Evolutionary conservation across 352 stramenopile genomes (phyloP).

Genomic region (Phytophthora pinifolia): DNA sequence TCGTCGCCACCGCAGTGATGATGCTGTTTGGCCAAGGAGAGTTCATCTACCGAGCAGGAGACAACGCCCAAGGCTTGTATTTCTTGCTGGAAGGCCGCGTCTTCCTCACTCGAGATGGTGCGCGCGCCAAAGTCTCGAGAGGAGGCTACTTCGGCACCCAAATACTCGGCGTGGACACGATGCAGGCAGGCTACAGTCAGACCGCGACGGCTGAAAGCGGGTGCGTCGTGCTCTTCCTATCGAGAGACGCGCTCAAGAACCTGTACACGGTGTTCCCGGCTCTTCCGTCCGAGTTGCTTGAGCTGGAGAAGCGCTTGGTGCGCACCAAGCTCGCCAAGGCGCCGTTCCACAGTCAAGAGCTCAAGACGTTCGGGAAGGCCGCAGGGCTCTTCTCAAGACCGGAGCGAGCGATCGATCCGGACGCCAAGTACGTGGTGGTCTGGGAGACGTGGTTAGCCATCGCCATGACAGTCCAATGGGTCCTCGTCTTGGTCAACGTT

Average conservation of each 20-base stretch:
- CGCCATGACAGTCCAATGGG: slow-evolving; percentile 37
- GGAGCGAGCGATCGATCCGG: slow-evolving; percentile 30
- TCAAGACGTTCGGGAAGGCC: neutral
- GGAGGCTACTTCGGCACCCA: slow-evolving; percentile 48
- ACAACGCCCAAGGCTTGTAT: slow-evolving; percentile 47
- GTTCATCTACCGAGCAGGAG: slow-evolving; percentile 43
- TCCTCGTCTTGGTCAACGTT: slow-evolving; percentile 41
- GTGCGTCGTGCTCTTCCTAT: slow-evolving; percentile 49
- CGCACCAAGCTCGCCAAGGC: slow-evolving; percentile 40
- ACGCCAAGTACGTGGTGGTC: slow-evolving; percentile 25
- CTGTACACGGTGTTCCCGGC: slow-evolving; percentile 48
- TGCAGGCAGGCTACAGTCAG: slow-evolving; percentile 39
- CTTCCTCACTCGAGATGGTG: slow-evolving; percentile 6
- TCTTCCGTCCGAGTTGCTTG: slow-evolving; percentile 35
- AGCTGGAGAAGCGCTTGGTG: slow-evolving; percentile 41
- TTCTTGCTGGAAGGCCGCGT: slow-evolving; percentile 51
- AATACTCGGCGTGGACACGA: slow-evolving; percentile 20
- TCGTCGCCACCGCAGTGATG: slow-evolving; percentile 38
- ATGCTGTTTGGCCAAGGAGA: slow-evolving; percentile 55
- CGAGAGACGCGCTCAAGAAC: slow-evolving; percentile 32
- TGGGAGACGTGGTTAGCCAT: slow-evolving; percentile 38
- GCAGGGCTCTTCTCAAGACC: slow-evolving; percentile 3
- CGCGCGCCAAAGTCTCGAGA: slow-evolving; percentile 27
- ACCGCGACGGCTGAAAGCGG: slow-evolving; percentile 42
- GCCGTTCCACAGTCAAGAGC: slow-evolving; percentile 4